Percentiles rank a stretch among this genome's conserved stretches.
These are phyloP conservation scores for Auricularia auricula-judae DNA, from an alignment of 768 basidiomycete species.

Conservation along the genomic window DNA sequence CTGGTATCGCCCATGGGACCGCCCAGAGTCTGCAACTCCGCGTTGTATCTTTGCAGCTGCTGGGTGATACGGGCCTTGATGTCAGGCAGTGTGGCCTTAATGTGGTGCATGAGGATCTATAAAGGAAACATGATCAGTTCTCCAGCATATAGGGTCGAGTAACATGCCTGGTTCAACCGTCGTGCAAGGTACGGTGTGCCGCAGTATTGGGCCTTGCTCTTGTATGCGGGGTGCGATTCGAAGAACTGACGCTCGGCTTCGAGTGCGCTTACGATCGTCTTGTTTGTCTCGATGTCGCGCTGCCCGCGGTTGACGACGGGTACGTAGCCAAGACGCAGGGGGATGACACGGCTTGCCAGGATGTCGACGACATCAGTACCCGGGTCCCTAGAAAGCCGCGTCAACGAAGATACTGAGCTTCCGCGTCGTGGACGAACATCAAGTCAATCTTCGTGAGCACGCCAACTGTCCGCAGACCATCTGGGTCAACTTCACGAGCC, in stretches of 20 bases:
- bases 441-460: slow-evolving; percentile 97
- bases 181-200: slow-evolving; percentile 94
- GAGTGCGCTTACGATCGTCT: slow-evolving; percentile 74
- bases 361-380: slow-evolving; percentile 99
- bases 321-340: slow-evolving; percentile 91
- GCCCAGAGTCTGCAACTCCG: slow-evolving; percentile 75
- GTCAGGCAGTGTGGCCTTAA: slow-evolving; percentile 93
- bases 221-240: slow-evolving; percentile 88
- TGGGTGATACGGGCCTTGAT: slow-evolving; percentile 93
- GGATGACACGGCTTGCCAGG: slow-evolving; percentile 92
- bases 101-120: slow-evolving; percentile 98
- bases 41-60: slow-evolving; percentile 79
- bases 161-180: slow-evolving; percentile 81
- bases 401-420: slow-evolving; percentile 5
- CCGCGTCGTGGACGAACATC: slow-evolving; percentile 52
- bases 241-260: slow-evolving; percentile 90
- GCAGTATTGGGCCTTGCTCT: slow-evolving; percentile 89
- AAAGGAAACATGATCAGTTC: neutral
- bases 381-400: slow-evolving; percentile 58
- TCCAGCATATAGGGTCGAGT: slow-evolving; percentile 4
- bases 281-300: slow-evolving; percentile 86
- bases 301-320: slow-evolving; percentile 98
- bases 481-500: slow-evolving; percentile 94
- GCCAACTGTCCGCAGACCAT: slow-evolving; percentile 94
- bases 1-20: slow-evolving; percentile 77